These are phyloP conservation scores for Paspalum vaginatum DNA, from an alignment of 176 grass and related monocot species.

Conservation along the genomic window DNA sequence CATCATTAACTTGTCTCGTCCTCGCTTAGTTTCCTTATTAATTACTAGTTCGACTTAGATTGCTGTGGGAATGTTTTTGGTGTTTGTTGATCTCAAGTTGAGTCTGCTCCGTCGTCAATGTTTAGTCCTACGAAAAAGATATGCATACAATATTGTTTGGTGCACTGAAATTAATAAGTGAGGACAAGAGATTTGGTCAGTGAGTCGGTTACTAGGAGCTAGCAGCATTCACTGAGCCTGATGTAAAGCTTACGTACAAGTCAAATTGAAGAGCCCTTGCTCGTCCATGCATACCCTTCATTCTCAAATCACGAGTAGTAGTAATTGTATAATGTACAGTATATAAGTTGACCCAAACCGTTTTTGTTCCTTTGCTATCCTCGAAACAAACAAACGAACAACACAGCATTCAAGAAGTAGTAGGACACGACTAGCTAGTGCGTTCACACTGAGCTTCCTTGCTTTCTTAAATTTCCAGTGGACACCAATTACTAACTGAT, in stretches of 20 bases:
- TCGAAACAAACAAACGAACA: conserved; percentile 24
- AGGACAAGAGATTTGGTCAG: not conserved
- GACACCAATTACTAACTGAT: too few species aligned
- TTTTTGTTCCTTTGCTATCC: conserved; percentile 50
- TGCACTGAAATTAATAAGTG: not conserved
- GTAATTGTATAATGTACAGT: not conserved
- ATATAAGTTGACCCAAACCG: conserved; percentile 48
- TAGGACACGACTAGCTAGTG: not conserved
- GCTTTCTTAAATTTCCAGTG: too few species aligned
- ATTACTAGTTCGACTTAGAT: not conserved
- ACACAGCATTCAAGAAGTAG: conserved; percentile 18
- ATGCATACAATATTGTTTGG: conserved; percentile 38
- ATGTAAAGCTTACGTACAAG: conserved; percentile 14
- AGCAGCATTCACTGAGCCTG: conserved; percentile 8
- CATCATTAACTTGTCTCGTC: too few species aligned
- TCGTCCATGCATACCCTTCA: not conserved
- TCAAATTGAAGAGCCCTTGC: conserved; percentile 35
- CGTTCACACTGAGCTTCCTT: conserved; percentile 23
- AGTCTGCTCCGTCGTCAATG: not conserved
- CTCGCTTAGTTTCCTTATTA: not conserved
- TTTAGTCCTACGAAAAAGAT: not conserved
- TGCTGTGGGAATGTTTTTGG: not conserved
- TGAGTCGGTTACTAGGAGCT: not conserved
- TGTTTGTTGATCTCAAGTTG: not conserved
- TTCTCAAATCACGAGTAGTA: not conserved